Percentiles rank a stretch among this genome's conserved stretches.
Conservation (phyloP, 768 basidiomycete species). For the Daedaleopsis nitida region DNA sequence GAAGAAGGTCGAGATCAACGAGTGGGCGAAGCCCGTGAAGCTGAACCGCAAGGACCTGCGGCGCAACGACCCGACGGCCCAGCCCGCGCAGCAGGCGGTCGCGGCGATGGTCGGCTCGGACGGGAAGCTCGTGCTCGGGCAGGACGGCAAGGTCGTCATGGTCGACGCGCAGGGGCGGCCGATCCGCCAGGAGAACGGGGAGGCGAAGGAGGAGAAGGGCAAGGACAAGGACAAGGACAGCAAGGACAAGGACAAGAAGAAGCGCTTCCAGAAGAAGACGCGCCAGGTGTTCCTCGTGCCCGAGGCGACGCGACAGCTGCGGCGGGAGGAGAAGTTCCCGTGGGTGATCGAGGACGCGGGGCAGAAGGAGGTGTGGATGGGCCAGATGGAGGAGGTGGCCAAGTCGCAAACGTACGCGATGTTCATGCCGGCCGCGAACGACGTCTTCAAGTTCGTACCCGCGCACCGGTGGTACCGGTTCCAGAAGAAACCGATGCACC, state of each 20-base stretch:
- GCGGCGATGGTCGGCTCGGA: constrained; percentile 79
- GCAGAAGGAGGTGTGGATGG: constrained; percentile 75
- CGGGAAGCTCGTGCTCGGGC: constrained; percentile 80
- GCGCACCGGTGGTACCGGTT: constrained; percentile 93
- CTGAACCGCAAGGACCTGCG: constrained; percentile 84
- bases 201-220: constrained; percentile 36
- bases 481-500: constrained; percentile 80
- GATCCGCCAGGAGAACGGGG: constrained; percentile 43
- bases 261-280: constrained; percentile 80
- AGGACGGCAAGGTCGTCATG: constrained; percentile 79
- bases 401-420: constrained; percentile 76
- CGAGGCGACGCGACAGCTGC: constrained; percentile 74
- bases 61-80: constrained; percentile 43
- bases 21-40: constrained; percentile 77
- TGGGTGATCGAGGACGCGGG: constrained; percentile 89
- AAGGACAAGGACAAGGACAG: constrained; percentile 18
- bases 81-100: constrained; percentile 51
- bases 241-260: constrained; percentile 46
- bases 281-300: constrained; percentile 81
- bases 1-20: constrained; percentile 66
- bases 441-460: constrained; percentile 86
- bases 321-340: constrained; percentile 85
- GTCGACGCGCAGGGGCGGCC: constrained; percentile 77
- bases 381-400: constrained; percentile 75
- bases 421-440: constrained; percentile 81